These are phyloP conservation scores for Geosmithia putterillii DNA, from an alignment of 2,329 filamentous ascomycete species.

Conservation along the genomic window DNA sequence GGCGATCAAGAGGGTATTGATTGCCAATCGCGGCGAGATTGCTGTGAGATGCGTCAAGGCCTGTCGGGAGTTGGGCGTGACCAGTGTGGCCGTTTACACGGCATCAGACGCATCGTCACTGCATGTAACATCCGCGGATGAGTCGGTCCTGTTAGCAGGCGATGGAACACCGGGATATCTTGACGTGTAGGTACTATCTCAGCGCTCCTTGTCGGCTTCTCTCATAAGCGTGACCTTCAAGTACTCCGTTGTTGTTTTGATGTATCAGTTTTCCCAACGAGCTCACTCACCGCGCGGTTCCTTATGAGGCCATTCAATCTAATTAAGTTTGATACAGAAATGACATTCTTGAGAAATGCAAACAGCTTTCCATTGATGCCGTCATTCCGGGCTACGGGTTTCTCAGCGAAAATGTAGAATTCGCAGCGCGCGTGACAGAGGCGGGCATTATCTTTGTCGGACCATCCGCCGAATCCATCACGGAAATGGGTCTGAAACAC, in stretches of 20 bases:
- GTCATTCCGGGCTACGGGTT: slow-evolving; percentile 59
- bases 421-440: slow-evolving; percentile 37
- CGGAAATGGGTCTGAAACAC: slow-evolving; percentile 23
- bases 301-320: too few species aligned
- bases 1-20: slow-evolving; percentile 28
- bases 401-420: slow-evolving; percentile 49
- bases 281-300: too few species aligned
- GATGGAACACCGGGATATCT: slow-evolving; percentile 13
- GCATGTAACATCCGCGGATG: slow-evolving; percentile 40
- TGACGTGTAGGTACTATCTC: slow-evolving; percentile 16
- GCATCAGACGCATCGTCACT: slow-evolving; percentile 39
- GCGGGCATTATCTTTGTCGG: slow-evolving; percentile 49
- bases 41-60: slow-evolving; percentile 34
- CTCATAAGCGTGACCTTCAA: too few species aligned
- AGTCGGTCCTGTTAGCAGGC: slow-evolving; percentile 35
- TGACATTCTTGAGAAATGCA: slow-evolving; percentile 18
- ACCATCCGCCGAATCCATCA: slow-evolving; percentile 33
- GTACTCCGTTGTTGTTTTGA: slow-evolving; percentile 1
- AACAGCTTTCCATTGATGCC: slow-evolving; percentile 34
- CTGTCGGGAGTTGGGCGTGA: slow-evolving; percentile 32
- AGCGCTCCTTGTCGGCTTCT: neutral
- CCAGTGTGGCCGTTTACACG: slow-evolving; percentile 45
- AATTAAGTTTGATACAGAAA: slow-evolving; percentile 3
- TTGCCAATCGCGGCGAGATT: slow-evolving; percentile 50
- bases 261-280: too few species aligned